Base-by-base conservation (phyloP, 2,329 filamentous ascomycete species). In the Neonectria coccinea region DNA sequence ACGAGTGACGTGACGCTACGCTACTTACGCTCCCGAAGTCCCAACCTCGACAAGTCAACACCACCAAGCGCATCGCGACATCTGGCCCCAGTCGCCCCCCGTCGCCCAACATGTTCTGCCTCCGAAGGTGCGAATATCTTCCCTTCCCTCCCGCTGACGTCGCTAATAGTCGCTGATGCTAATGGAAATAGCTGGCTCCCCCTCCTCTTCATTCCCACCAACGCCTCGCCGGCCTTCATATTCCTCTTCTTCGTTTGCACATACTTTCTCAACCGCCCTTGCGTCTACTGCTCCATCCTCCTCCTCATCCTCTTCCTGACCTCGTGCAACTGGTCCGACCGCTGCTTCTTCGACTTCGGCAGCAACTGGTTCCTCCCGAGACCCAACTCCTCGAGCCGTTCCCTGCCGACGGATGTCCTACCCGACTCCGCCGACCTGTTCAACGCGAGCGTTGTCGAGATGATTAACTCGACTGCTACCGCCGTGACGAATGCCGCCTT, bases 241-340 rank as follows among this genome's bases (percentile, higher is more conserved):
- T 88, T 95, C 81, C 88, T 93, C 81, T 93, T 96, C 85, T 91
- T 99, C 83, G 86, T 93, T 70, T 93, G 94, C 79, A 97, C 94
- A 70, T 98, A 97, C 85, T 92, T 97, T 81, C 90, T 99, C 74
- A 97, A 97, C 82, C 91, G 95, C 59, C 96, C 96, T 58, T 99
- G 96, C 83, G 91, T 97, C 73, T 99, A 99, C 86, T 99, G 96
- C 87, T 97, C 94, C 66, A 90, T 97, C 67, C 91, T 99, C 58
- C 92, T 99, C 53, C 87, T 97, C 70, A 94, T 98, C 73, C 93
- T 99, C 72, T 97, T 97, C 83, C 87, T 94, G 70, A 97, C 94
- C 27, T 94, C 91, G 27, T 96, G 92, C 80, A 91, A 94, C 85
- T 96, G 92, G 92, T 92, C 91, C 70, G 92, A 94, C 77, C 89